Conservation (phyloP, 2,329 filamentous ascomycete species). For the Xylariaceae sp. region DNA sequence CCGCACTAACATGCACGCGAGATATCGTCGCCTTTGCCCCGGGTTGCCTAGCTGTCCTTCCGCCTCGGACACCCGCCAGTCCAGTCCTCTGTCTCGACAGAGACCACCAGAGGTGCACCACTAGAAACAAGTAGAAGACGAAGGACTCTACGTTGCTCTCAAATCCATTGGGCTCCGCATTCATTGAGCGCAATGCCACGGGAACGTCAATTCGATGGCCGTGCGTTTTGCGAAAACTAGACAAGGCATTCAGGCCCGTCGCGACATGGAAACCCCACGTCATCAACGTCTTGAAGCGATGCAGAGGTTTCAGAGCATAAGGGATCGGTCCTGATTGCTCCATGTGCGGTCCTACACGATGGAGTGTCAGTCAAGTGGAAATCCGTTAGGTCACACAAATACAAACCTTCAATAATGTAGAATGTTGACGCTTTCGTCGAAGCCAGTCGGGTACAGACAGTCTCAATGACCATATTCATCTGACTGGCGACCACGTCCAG, state of each 20-base stretch:
- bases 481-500: neutral
- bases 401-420: neutral
- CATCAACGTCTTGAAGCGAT: neutral
- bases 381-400: neutral
- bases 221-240: neutral
- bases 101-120: neutral
- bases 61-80: neutral
- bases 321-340: neutral
- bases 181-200: neutral
- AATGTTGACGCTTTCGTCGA: neutral
- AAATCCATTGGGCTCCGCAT: neutral
- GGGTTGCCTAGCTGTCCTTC: too few relatives aligned
- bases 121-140: neutral
- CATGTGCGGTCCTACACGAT: neutral
- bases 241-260: neutral
- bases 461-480: neutral
- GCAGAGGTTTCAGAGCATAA: neutral
- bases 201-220: neutral
- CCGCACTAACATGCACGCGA: neutral
- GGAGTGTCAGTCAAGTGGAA: too few relatives aligned
- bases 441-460: neutral
- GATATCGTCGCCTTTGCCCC: neutral
- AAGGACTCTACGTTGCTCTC: neutral
- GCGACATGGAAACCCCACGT: neutral
- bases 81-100: neutral